Percentiles rank a stretch among this genome's conserved stretches.
phyloP scores from a whole-genome alignment of 495 filamentous ascomycete genomes.

The Xylaria nigripes region DNA sequence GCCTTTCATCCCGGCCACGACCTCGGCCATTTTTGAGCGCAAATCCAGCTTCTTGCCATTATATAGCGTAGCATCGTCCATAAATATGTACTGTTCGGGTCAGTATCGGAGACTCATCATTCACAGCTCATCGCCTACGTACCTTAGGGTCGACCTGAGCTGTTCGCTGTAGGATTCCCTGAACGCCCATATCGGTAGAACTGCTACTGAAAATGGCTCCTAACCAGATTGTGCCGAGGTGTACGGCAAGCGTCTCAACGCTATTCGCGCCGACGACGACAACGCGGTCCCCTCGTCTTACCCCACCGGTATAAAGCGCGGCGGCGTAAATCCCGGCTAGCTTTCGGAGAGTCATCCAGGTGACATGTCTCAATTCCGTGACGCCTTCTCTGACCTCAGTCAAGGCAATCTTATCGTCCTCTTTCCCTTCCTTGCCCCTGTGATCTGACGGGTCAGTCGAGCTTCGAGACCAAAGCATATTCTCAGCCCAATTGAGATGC shows the following conservation, averaged over 20 bases:
- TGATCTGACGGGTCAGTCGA: slow-evolving; percentile 22
- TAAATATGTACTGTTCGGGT: slow-evolving; percentile 51
- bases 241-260: slow-evolving; percentile 61
- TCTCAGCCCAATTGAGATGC: slow-evolving; percentile 56
- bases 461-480: slow-evolving; percentile 45
- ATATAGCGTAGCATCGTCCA: slow-evolving; percentile 71
- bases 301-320: slow-evolving; percentile 55
- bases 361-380: slow-evolving; percentile 46
- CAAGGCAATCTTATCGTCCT: slow-evolving; percentile 57
- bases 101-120: not conserved
- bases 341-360: slow-evolving; percentile 54
- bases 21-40: slow-evolving; percentile 58
- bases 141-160: slow-evolving; percentile 60
- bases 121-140: not conserved
- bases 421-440: slow-evolving; percentile 48
- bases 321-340: slow-evolving; percentile 48
- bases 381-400: slow-evolving; percentile 68
- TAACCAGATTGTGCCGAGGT: slow-evolving; percentile 54
- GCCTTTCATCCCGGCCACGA: slow-evolving; percentile 51
- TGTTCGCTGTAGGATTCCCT: slow-evolving; percentile 65
- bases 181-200: slow-evolving; percentile 72
- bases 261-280: slow-evolving; percentile 64
- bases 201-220: slow-evolving; percentile 64
- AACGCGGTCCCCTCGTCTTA: slow-evolving; percentile 61
- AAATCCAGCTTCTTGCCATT: slow-evolving; percentile 70